Conservation (phyloP, 805 yeast genomes). For the Candida lessepsii region DNA sequence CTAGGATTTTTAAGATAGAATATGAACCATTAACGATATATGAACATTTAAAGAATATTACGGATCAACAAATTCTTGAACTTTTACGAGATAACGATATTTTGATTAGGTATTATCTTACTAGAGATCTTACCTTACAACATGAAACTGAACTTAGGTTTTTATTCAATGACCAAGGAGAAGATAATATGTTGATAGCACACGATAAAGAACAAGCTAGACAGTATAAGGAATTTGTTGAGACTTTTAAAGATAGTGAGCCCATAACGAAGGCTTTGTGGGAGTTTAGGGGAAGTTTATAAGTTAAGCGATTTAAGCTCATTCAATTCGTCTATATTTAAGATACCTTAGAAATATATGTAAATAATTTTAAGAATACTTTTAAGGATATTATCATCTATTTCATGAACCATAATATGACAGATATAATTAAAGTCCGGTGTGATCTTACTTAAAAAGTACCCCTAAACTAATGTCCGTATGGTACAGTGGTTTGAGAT, state of each 20-base stretch:
- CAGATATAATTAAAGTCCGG: too few species aligned
- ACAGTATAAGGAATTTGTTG: conserved; percentile 17
- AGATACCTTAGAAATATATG: too few species aligned
- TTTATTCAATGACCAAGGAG: conserved; percentile 17
- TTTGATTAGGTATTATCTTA: conserved; percentile 21
- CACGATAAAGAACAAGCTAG: conserved; percentile 7
- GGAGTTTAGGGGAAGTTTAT: too few species aligned
- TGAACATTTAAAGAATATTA: conserved; percentile 13
- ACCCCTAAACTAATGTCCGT: too few species aligned
- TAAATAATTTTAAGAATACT: too few species aligned
- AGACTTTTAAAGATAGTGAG: conserved; percentile 18
- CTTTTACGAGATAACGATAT: conserved; percentile 20
- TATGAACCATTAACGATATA: too few species aligned
- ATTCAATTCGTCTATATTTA: too few species aligned
- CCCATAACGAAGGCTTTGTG: conserved; percentile 22
- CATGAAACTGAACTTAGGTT: conserved; percentile 20
- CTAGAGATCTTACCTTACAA: conserved; percentile 19
- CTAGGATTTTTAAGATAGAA: conserved; percentile 11
- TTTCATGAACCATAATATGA: too few species aligned
- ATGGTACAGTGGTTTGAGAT: too few species aligned
- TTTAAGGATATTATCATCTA: too few species aligned
- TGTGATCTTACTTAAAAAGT: too few species aligned
- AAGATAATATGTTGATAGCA: conserved; percentile 12
- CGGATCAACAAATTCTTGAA: conserved; percentile 17
- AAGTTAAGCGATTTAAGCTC: too few species aligned